A percentile compares a stretch with the other conserved stretches of the same genome.
Evolutionary conservation across 2,329 filamentous ascomycete species (phyloP).

Genomic region (Sporothrix variecibatus): DNA sequence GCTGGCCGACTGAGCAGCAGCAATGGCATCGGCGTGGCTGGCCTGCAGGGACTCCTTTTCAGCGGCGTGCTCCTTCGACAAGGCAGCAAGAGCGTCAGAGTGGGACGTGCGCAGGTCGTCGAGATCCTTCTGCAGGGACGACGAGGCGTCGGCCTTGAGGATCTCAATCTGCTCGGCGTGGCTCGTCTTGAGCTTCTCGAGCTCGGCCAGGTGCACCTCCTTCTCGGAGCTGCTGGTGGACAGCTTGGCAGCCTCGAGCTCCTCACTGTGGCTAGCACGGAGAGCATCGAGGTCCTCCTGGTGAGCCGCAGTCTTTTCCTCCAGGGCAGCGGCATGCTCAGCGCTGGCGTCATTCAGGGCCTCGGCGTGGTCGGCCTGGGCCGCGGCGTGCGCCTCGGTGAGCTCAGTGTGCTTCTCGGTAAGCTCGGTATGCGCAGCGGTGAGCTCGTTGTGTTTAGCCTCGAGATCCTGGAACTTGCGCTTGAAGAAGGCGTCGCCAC

Average conservation of each 20-base stretch:
- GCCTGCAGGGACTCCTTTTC: slow-evolving; percentile 43
- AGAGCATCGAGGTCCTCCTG: slow-evolving; percentile 58
- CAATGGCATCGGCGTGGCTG: slow-evolving; percentile 39
- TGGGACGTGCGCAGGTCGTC: slow-evolving; percentile 48
- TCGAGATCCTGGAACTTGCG: slow-evolving; percentile 64
- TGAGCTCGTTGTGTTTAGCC: slow-evolving; percentile 55
- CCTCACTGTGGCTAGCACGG: slow-evolving; percentile 59
- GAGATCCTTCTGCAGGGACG: slow-evolving; percentile 40
- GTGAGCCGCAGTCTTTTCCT: slow-evolving; percentile 55
- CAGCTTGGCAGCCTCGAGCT: slow-evolving; percentile 58
- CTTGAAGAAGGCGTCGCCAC: slow-evolving; percentile 65
- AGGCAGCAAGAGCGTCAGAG: slow-evolving; percentile 43
- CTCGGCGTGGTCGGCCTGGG: slow-evolving; percentile 43
- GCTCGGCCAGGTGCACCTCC: slow-evolving; percentile 51
- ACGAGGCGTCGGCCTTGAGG: slow-evolving; percentile 35
- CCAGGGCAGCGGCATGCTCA: slow-evolving; percentile 50
- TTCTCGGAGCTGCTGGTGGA: slow-evolving; percentile 52
- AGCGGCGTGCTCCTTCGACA: slow-evolving; percentile 46
- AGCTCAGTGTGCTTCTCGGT: slow-evolving; percentile 54
- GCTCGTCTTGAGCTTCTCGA: slow-evolving; percentile 56
- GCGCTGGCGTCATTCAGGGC: slow-evolving; percentile 48
- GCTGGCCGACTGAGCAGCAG: slow-evolving; percentile 33
- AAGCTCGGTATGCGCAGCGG: slow-evolving; percentile 22
- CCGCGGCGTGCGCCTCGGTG: slow-evolving; percentile 32
- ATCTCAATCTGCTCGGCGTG: slow-evolving; percentile 50